Percentiles rank a stretch among this genome's conserved stretches.
These are phyloP conservation scores for Dendrobium catenatum DNA, from an alignment of 106 monocot species.

Conservation along the genomic window DNA sequence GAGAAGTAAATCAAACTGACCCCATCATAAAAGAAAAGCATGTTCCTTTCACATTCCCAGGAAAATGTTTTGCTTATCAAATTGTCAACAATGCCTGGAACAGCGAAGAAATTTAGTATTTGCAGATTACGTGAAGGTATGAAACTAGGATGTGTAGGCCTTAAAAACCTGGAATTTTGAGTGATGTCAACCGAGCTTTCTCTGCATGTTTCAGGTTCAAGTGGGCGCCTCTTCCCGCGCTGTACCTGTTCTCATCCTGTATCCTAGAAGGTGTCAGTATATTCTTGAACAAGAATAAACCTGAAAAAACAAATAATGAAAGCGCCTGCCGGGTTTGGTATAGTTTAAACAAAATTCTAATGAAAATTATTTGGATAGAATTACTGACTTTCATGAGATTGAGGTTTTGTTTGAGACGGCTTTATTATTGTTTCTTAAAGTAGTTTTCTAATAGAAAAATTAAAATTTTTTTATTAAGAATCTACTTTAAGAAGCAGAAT, in stretches of 20 bases:
- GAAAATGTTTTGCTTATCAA: constrained; percentile 13
- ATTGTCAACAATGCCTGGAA: constrained; percentile 21
- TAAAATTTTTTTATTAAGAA: too few relatives aligned
- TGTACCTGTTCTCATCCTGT: constrained; percentile 80
- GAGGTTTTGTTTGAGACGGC: too few relatives aligned
- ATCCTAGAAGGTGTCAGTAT: not conserved
- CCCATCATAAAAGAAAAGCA: constrained; percentile 21
- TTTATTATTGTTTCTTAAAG: too few relatives aligned
- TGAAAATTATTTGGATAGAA: not conserved
- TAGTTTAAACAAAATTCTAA: not conserved
- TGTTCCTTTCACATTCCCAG: constrained; percentile 22
- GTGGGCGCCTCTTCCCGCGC: constrained; percentile 65
- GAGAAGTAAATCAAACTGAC: constrained; percentile 10
- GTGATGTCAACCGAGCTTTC: constrained; percentile 63
- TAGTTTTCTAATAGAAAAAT: too few relatives aligned
- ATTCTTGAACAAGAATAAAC: constrained; percentile 1
- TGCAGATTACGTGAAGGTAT: not conserved
- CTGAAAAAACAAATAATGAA: not conserved
- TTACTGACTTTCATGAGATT: not conserved
- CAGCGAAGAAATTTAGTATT: not conserved
- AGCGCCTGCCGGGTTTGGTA: not conserved
- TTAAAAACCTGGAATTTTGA: constrained; percentile 69
- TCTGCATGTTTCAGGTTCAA: constrained; percentile 90
- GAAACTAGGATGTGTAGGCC: not conserved
- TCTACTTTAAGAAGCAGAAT: too few relatives aligned